Percentiles rank a stretch among this genome's conserved stretches.
Conservation (phyloP, 495 filamentous ascomycete species). For the Pseudotulostoma volvatum region DNA sequence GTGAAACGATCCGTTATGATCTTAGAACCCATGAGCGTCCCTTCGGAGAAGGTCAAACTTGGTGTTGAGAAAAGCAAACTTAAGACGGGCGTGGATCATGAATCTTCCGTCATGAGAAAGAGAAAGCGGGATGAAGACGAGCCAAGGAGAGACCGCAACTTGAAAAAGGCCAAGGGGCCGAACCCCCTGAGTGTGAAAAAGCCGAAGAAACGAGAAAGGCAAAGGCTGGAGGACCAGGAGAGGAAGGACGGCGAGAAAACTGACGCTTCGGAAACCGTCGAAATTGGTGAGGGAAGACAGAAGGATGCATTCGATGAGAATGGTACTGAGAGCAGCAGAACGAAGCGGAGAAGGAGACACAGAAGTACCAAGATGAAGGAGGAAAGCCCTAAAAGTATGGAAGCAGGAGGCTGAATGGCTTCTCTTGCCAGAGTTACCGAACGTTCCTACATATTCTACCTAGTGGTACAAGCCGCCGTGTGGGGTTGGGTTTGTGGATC, state of each 20-base stretch:
- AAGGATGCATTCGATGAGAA: slow-evolving; percentile 12
- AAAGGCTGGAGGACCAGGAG: slow-evolving; percentile 5
- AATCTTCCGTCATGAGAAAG: slow-evolving; percentile 19
- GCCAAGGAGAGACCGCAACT: slow-evolving; percentile 40
- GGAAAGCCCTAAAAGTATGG: too few relatives aligned
- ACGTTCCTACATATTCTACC: too few relatives aligned
- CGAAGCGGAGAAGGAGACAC: slow-evolving; percentile 31
- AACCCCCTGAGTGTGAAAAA: slow-evolving; percentile 90
- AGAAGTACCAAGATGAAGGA: slow-evolving; percentile 11
- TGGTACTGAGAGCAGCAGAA: slow-evolving; percentile 9
- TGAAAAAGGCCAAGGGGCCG: slow-evolving; percentile 61
- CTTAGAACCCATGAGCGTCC: slow-evolving; percentile 67
- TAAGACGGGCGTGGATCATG: slow-evolving; percentile 45
- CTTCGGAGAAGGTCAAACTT: slow-evolving; percentile 43
- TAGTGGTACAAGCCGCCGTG: too few relatives aligned
- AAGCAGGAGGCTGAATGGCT: too few relatives aligned
- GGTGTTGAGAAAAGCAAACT: slow-evolving; percentile 63
- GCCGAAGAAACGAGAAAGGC: slow-evolving; percentile 37
- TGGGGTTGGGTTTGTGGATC: too few relatives aligned
- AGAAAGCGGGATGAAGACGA: slow-evolving; percentile 33
- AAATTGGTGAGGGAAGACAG: slow-evolving; percentile 8
- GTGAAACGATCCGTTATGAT: slow-evolving; percentile 79
- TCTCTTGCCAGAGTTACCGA: too few relatives aligned
- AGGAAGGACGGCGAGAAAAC: slow-evolving; percentile 6
- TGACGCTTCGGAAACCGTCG: slow-evolving; percentile 7